Base-by-base conservation (phyloP, 148 eudicot species). In the Fallopia convolvulus region DNA sequence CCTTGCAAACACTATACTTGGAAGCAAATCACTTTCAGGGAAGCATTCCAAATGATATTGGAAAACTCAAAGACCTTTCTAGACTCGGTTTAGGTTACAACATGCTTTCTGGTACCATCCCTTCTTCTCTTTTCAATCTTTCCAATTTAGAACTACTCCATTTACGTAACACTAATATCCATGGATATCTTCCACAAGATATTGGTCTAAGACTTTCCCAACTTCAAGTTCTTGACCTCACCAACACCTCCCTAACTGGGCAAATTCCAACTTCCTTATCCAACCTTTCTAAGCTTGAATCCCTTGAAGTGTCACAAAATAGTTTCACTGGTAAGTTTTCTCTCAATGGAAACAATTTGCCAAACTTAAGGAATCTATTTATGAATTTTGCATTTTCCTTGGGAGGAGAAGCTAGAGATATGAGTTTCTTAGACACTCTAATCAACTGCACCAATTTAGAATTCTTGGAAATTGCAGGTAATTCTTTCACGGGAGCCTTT, bases 401-500 rank as follows among this genome's bases (percentile, higher is more conserved):
- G 2, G 39, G 39, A 33, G 11, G 52, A 20, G n/a, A 9, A 21
- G 70, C 12, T 21, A 23, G 36, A 52, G 86, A 87, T 55, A 46
- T 85, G 72, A 18, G 23, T 8, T 87, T 84, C 55, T 40, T 87
- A 15, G 44, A 75, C 5, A 71, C 82, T 2, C 60, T 85, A 15
- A 65, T 46, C 52, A 83, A 87, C 52, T 77, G 81, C 39, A 81
- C 78, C 61, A 75, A 5, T 0, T 72, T 87, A 9, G 3, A 30
- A 4, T 0, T 0, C 0, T 3, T 87, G 18, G 41, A 8, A 2
- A 17, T 87, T 21, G 6, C 13, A n/a, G 0, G 8, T 3, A 85
- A 87, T 33, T 41, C 48, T 14, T 80, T 85, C 58, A 56, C 50
- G 14, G 89, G 86, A 26, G 12, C 0, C 0, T 44, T 87, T 48